A percentile compares a stretch with the other conserved stretches of the same genome.
Evolutionary conservation across 176 grass and related monocot species (phyloP).

Genomic region (Lolium multiflorum): DNA sequence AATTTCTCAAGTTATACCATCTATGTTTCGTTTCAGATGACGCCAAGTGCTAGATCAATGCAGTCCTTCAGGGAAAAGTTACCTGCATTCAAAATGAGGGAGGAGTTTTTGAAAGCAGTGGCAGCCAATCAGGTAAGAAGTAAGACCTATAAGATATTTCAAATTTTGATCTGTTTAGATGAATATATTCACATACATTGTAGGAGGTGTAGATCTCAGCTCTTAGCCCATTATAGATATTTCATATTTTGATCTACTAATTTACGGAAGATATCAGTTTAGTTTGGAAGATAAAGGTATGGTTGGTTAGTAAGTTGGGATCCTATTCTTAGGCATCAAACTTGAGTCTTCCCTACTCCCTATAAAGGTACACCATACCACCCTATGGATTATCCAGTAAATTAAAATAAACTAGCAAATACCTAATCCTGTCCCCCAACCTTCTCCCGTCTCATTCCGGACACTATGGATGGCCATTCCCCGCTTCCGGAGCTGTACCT

Average conservation of each 20-base stretch:
- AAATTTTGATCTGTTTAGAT: conserved; percentile 28
- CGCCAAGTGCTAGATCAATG: conserved; percentile 70
- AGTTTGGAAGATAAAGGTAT: conserved; percentile 15
- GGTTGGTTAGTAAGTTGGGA: neutral
- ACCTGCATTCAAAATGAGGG: conserved; percentile 80
- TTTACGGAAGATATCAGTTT: neutral
- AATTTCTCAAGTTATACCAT: neutral
- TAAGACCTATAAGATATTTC: conserved; percentile 7
- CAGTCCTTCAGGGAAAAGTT: conserved; percentile 88
- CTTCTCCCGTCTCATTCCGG: neutral
- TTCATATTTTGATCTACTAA: too few relatives aligned
- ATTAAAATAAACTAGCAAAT: neutral
- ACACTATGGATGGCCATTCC: neutral
- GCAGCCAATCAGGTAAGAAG: conserved; percentile 73
- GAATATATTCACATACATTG: conserved; percentile 1
- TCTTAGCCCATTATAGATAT: neutral
- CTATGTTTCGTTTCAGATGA: conserved; percentile 54
- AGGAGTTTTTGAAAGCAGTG: conserved; percentile 82
- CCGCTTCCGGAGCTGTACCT: neutral
- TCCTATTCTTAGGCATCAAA: neutral
- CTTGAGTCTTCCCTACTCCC: conserved; percentile 12
- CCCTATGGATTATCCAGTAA: conserved; percentile 6
- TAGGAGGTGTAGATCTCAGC: conserved; percentile 11
- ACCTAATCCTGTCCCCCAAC: neutral
- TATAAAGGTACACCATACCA: neutral